Evolutionary conservation across 305 asterid genomes (phyloP).

Genomic region (Vinca major): DNA sequence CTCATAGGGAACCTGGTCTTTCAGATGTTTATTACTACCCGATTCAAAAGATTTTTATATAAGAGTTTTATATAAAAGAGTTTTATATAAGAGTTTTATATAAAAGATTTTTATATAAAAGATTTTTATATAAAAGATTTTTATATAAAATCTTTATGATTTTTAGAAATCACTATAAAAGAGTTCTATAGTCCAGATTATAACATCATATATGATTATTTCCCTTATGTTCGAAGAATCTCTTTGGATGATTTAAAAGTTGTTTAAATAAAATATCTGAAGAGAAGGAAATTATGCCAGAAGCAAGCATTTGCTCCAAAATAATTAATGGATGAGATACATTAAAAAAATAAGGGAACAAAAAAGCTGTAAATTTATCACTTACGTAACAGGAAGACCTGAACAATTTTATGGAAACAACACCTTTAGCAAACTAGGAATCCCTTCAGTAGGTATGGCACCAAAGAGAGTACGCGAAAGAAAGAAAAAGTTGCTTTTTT

Average conservation of each 20-base stretch:
- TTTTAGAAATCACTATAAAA: not conserved
- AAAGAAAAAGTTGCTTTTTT: constrained; percentile 7
- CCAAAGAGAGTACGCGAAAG: constrained; percentile 38
- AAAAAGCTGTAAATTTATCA: constrained; percentile 9
- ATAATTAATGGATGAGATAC: not conserved
- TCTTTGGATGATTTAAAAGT: not conserved
- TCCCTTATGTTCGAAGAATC: not conserved
- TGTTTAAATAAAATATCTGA: not conserved
- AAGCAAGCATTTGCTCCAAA: not conserved
- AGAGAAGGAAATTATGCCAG: not conserved
- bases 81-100: too few relatives aligned
- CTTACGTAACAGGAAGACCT: constrained; percentile 86
- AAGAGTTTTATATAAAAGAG: too few relatives aligned
- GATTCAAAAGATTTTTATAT: too few relatives aligned
- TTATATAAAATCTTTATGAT: too few relatives aligned
- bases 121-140: too few relatives aligned
- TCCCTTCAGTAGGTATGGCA: constrained; percentile 97
- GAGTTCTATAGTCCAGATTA: not conserved
- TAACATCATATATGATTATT: not conserved
- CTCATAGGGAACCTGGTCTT: too few relatives aligned
- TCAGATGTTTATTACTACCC: too few relatives aligned
- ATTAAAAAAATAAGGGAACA: not conserved
- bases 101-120: too few relatives aligned
- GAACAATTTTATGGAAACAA: constrained; percentile 77
- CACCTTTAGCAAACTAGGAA: constrained; percentile 85